phyloP scores from a whole-genome alignment of 2,329 filamentous ascomycete genomes.

The Aspergillus ibericus region DNA sequence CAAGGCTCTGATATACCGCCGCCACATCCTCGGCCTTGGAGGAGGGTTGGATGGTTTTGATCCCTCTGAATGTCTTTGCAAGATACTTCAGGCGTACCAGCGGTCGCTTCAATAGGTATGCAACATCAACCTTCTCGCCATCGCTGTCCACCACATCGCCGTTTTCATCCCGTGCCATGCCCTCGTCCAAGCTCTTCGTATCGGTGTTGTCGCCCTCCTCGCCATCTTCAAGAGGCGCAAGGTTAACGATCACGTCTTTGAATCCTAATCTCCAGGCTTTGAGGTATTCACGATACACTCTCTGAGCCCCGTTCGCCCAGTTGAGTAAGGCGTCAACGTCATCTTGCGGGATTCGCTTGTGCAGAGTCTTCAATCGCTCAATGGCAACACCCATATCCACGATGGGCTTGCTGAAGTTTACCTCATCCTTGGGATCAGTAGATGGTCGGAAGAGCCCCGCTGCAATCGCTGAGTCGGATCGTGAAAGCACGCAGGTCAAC shows the following conservation, averaged over 20 bases:
- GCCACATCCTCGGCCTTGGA: slow-evolving; percentile 60
- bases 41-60: slow-evolving; percentile 46
- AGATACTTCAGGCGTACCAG: slow-evolving; percentile 86
- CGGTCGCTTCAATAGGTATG: slow-evolving; percentile 85
- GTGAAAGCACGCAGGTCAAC: slow-evolving; percentile 76
- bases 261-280: slow-evolving; percentile 90
- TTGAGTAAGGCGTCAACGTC: slow-evolving; percentile 70
- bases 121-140: slow-evolving; percentile 90
- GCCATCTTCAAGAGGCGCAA: slow-evolving; percentile 73
- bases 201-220: slow-evolving; percentile 47
- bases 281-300: slow-evolving; percentile 82
- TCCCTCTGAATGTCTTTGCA: slow-evolving; percentile 73
- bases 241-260: slow-evolving; percentile 89
- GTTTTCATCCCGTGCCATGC: slow-evolving; percentile 58
- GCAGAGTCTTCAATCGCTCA: slow-evolving; percentile 76
- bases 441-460: slow-evolving; percentile 67
- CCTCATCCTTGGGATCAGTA: slow-evolving; percentile 54
- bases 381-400: slow-evolving; percentile 90
- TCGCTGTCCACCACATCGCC: slow-evolving; percentile 67
- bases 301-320: slow-evolving; percentile 78
- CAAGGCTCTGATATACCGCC: slow-evolving; percentile 67
- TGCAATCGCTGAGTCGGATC: slow-evolving; percentile 63
- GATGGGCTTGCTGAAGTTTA: slow-evolving; percentile 77
- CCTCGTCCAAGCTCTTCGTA: slow-evolving; percentile 53
- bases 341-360: slow-evolving; percentile 75